These are phyloP conservation scores for Lantana camara DNA, from an alignment of 257 asterid species.

Conservation along the genomic window DNA sequence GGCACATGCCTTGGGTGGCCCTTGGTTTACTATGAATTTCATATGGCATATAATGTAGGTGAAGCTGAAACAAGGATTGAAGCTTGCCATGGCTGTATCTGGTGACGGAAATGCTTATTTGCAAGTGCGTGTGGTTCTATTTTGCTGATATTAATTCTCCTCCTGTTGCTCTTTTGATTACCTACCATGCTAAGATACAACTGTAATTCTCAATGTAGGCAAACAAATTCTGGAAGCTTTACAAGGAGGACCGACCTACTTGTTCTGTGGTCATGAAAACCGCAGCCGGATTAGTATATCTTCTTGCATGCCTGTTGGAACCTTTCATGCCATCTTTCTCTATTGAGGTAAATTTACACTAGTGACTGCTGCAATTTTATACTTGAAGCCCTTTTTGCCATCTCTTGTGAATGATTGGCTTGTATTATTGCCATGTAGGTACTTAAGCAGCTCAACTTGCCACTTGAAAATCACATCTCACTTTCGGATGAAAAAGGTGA, in stretches of 20 bases:
- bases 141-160: neutral
- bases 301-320: constrained; percentile 87
- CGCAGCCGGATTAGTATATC: constrained; percentile 85
- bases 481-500: constrained; percentile 74
- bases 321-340: constrained; percentile 97
- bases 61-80: constrained; percentile 90
- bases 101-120: constrained; percentile 93
- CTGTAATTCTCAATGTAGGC: constrained; percentile 49
- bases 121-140: constrained; percentile 55
- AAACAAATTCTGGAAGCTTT: constrained; percentile 95
- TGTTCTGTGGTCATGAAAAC: constrained; percentile 90
- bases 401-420: constrained; percentile 17
- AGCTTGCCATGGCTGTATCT: constrained; percentile 87
- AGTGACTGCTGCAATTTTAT: neutral
- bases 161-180: constrained; percentile 6
- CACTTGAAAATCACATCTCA: constrained; percentile 55
- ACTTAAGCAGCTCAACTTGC: constrained; percentile 92
- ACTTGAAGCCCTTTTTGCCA: constrained; percentile 5
- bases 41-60: constrained; percentile 52
- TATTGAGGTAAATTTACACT: constrained; percentile 56
- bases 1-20: constrained; percentile 15
- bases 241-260: constrained; percentile 73
- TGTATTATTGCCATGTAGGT: constrained; percentile 49
- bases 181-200: too few relatives aligned
- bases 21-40: constrained; percentile 18